Evolutionary conservation across 1,139 yeast species (phyloP), one percentile per base, ranked within the genome.

Genomic region (Entelexis sorbosivorans): DNA sequence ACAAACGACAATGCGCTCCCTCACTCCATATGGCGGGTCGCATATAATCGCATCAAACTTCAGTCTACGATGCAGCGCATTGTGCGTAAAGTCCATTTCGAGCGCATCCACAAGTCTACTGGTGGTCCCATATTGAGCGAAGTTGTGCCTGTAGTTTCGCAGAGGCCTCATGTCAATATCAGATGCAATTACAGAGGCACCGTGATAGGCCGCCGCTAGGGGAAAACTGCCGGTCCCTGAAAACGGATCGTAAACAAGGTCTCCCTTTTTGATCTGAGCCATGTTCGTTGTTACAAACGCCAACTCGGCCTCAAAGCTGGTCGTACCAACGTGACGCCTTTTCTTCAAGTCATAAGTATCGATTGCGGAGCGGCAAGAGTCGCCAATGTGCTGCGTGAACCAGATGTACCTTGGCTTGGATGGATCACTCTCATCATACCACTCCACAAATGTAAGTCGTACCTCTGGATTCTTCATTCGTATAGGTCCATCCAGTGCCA

Each of bases 1-100:
- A 53, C 94, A 78, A 0, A 89, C 96, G 63, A 87, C 86, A 46
- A 93, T 76, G 1, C 97, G 96, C 65, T 93, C 99, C 61, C 99
- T 74, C 1, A 91, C 94, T 2, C 98, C 99, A 65, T 91, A 91
- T 0, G 99, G 99, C 1, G 98, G 98, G 66, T 91, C 99, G 64
- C 96, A 89, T 2, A 91, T 78, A 14, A 91, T 88, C 1, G 88
- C 76, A 61, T 91, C 96, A 17, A 93, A 74, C 36, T 63, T 66
- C 42, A 91, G 69, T 59, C 75, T 73, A 1, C 66, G 55, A 56
- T 96, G 74, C 51, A 93, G 71, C 3, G 96, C 82, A 65, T 84
- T 84, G 64, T 91, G 89, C 5, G 97, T 91, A 66, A 91, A 91
- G 67, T 91, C 99, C 94, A 91, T 86, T 13, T 94, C 81, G 61